Evolutionary conservation across 2,329 filamentous ascomycete species (phyloP).

Genomic region (Ascochyta clinopodiicola): DNA sequence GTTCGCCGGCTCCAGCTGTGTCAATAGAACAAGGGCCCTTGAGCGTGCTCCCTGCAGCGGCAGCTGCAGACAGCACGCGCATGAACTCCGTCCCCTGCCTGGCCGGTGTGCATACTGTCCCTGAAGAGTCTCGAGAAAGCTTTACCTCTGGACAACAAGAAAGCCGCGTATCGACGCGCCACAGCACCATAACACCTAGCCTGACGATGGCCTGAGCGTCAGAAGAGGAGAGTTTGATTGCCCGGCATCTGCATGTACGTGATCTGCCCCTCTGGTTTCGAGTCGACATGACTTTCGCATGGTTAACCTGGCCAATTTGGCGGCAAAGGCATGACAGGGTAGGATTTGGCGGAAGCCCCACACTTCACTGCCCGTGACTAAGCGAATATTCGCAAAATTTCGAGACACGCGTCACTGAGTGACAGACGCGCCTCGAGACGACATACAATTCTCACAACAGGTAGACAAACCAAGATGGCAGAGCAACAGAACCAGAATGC

Average conservation of each 20-base stretch:
- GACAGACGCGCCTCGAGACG: background rate
- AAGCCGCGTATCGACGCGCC: background rate
- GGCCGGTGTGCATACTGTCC: conserved; percentile 5
- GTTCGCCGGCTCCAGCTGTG: conserved; percentile 16
- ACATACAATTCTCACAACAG: background rate
- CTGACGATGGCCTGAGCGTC: background rate
- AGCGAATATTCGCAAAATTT: conserved; percentile 31
- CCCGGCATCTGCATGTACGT: background rate
- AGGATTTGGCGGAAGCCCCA: conserved; percentile 11
- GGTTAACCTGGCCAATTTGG: conserved; percentile 7
- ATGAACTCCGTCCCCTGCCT: conserved; percentile 6
- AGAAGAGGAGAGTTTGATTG: conserved; percentile 1
- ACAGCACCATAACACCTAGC: background rate
- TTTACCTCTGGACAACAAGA: background rate
- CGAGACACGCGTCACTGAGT: conserved; percentile 3
- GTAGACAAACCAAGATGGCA: conserved; percentile 23
- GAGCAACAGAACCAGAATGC: conserved; percentile 19
- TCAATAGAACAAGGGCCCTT: background rate
- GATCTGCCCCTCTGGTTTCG: conserved; percentile 14
- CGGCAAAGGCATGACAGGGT: background rate
- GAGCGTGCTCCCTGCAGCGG: conserved; percentile 8
- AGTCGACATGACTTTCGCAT: conserved; percentile 5
- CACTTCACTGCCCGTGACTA: conserved; percentile 27
- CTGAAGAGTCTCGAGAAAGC: background rate
- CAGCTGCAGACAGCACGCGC: conserved; percentile 13